Evolutionary conservation across 2,329 filamentous ascomycete genomes (phyloP).

Genomic region (Colletotrichum falcatum): DNA sequence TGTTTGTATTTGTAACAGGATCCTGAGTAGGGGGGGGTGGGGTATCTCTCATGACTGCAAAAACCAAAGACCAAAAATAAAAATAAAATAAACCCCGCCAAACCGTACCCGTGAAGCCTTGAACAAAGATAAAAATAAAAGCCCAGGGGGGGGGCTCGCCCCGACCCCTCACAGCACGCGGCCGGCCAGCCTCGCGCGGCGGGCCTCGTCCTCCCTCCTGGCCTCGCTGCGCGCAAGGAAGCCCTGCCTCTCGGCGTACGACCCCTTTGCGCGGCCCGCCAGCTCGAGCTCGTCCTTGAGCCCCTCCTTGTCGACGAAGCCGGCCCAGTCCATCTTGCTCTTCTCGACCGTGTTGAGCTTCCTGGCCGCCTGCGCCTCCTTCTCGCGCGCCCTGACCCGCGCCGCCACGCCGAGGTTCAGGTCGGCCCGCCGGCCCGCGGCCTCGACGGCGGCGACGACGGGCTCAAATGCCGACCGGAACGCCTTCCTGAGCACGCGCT

Average conservation of each 20-base stretch:
- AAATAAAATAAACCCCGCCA: constrained; percentile 29
- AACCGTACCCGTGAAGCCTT: neutral
- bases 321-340: constrained; percentile 79
- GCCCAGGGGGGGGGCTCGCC: no score
- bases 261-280: constrained; percentile 73
- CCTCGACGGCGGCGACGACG: constrained; percentile 58
- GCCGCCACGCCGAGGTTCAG: constrained; percentile 68
- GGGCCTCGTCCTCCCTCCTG: constrained; percentile 70
- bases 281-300: constrained; percentile 76
- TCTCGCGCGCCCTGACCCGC: constrained; percentile 60
- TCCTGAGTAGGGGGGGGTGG: constrained; percentile 27
- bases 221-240: constrained; percentile 75
- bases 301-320: constrained; percentile 77
- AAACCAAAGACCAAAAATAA: no score
- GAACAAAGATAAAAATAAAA: neutral
- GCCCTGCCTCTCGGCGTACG: constrained; percentile 71
- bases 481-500: constrained; percentile 63
- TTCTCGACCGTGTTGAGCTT: constrained; percentile 80
- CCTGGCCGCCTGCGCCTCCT: constrained; percentile 65
- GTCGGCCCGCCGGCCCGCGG: constrained; percentile 60
- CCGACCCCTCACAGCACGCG: constrained; percentile 41
- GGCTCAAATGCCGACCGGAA: constrained; percentile 75
- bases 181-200: constrained; percentile 63
- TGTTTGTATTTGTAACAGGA: neutral
- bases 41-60: constrained; percentile 37